These are phyloP conservation scores for Colletotrichum scovillei DNA, from an alignment of 2,329 filamentous ascomycete species.

Conservation along the genomic window DNA sequence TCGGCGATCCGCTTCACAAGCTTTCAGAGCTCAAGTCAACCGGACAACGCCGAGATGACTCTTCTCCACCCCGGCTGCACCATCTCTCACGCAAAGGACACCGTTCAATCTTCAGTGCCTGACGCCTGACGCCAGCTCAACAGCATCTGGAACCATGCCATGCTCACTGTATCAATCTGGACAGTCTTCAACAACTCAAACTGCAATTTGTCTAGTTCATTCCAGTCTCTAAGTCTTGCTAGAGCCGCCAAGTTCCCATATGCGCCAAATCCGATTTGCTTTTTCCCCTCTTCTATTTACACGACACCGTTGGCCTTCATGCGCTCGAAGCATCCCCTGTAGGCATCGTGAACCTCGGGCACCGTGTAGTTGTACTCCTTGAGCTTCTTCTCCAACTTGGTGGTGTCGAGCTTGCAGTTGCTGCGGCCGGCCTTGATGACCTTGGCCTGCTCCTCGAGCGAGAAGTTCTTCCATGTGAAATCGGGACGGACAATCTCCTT, in stretches of 20 bases:
- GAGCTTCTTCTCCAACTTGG: slow-evolving; percentile 70
- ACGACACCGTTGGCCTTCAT: slow-evolving; percentile 68
- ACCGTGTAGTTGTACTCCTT: slow-evolving; percentile 68
- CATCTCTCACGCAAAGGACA: background rate
- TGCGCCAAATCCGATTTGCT: slow-evolving; percentile 5
- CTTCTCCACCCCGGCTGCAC: background rate
- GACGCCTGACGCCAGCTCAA: background rate
- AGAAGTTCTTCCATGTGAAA: slow-evolving; percentile 75
- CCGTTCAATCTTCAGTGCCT: background rate
- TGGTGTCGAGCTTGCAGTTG: slow-evolving; percentile 74
- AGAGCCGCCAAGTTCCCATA: background rate
- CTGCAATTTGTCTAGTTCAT: background rate
- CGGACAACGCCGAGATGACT: slow-evolving; percentile 12
- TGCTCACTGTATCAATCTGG: background rate
- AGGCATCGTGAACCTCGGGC: slow-evolving; percentile 72
- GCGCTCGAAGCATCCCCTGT: slow-evolving; percentile 70
- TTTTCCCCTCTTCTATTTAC: slow-evolving; percentile 45
- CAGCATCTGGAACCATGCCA: slow-evolving; percentile 1
- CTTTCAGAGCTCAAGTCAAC: background rate
- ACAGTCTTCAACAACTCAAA: background rate
- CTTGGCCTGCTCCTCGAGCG: slow-evolving; percentile 72
- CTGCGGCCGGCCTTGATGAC: slow-evolving; percentile 75
- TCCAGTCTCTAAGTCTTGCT: background rate
- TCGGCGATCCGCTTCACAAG: background rate
- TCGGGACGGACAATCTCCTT: slow-evolving; percentile 70